Conservation (phyloP, 2,329 filamentous ascomycete genomes). For the Iodosphaeria phyllophila region DNA sequence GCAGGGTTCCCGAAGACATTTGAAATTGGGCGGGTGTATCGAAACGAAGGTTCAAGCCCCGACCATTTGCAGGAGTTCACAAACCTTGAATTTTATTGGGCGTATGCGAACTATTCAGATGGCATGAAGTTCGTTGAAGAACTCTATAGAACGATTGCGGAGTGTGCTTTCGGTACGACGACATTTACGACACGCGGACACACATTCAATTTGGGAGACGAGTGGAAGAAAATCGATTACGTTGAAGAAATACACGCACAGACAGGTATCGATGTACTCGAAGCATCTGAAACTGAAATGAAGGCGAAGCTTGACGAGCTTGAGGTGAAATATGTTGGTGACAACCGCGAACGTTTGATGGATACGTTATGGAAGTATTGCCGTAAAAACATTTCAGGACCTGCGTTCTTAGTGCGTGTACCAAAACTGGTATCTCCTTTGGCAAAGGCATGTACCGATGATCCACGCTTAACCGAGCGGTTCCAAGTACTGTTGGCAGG, state of each 20-base stretch:
- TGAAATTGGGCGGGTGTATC: conserved; percentile 87
- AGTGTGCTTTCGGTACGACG: conserved; percentile 78
- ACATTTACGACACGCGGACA: conserved; percentile 65
- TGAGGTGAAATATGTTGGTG: too few relatives aligned
- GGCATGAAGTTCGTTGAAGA: conserved; percentile 85
- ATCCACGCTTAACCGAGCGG: background rate
- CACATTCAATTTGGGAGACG: conserved; percentile 88
- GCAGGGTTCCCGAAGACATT: conserved; percentile 90
- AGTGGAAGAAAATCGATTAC: conserved; percentile 77
- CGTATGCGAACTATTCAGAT: conserved; percentile 82
- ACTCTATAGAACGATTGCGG: too few relatives aligned
- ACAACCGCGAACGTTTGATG: conserved; percentile 85
- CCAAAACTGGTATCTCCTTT: conserved; percentile 1
- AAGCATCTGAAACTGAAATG: too few relatives aligned
- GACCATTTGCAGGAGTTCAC: conserved; percentile 99
- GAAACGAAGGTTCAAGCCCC: conserved; percentile 79
- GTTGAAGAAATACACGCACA: conserved; percentile 76
- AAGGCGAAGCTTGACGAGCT: too few relatives aligned
- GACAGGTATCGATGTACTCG: too few relatives aligned
- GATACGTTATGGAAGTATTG: conserved; percentile 93
- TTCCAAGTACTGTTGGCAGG: too few relatives aligned
- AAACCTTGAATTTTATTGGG: conserved; percentile 92
- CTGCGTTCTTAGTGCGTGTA: conserved; percentile 73
- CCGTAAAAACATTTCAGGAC: conserved; percentile 88
- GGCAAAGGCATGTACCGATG: background rate